Evolutionary conservation across 495 filamentous ascomycete species (phyloP), one percentile per base, ranked within the genome.

Genomic region (Melanomma pulvis-pyrius): DNA sequence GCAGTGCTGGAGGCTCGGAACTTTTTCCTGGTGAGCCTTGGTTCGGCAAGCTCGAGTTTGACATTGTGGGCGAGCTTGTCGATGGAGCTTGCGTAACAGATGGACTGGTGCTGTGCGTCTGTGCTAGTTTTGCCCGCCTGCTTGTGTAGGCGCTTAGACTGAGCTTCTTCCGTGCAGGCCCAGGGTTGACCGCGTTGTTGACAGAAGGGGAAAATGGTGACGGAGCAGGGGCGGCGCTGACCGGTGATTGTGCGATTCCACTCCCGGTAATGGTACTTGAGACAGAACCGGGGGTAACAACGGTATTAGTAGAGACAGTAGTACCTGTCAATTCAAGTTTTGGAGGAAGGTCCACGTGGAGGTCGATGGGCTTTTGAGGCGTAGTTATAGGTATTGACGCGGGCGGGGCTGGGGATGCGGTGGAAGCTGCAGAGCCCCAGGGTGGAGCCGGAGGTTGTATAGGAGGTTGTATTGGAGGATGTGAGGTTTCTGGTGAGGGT

Each of bases 81-180:
- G 57, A 55, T 19, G 34, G 51, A 9, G 59, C 44, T 3, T 19
- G 34, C 9, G 25, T 50, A 24, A 62, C 26, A 7, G 59, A 28
- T 2, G 65, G 57, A 8, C 9, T 51, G 1, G 48, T 25, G 30
- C 26, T 61, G 9, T 57, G 48, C 25, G 44, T 58, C 39, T 70
- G 62, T 9, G 41, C 57, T 36, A 67, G 30, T 50, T 70, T 74
- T 46, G 81, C 81, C 71, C 77, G 83, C 62, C 82, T 75, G 65
- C 80, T 84, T 59, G 82, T 83, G 61, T 91, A 92, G 70, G 90
- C 89, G 74, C 87, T 87, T n/a, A 91, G 71, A 67, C 86, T 92
- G 39, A 92, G 88, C 79, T 91, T 92, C 77, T 80, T 83, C 36
- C 86, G 85, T 39, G 83, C 76, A 8, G 89, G 88, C 56, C 83